Base-by-base conservation (phyloP, 2,329 filamentous ascomycete species). In the Apiospora sp. region DNA sequence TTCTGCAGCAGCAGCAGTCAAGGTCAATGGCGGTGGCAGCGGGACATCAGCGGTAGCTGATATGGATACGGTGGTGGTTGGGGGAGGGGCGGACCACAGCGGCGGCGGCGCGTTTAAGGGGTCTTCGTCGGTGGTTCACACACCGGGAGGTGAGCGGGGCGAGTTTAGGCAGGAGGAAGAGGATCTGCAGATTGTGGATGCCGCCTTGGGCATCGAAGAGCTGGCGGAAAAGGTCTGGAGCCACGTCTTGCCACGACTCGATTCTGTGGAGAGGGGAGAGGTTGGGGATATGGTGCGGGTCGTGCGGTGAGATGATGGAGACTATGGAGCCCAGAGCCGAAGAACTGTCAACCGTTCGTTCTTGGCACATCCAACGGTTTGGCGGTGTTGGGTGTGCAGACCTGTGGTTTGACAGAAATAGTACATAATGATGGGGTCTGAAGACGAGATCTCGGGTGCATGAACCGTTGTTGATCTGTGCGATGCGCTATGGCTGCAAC, bases 201-300 rank as follows among this genome's bases (percentile, higher is more conserved):
- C 89, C 1, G 86, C 87, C 0, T 80, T 84, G 1, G 86, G 82
- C 2, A 84, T 90, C 1, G 89, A 90, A 68, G 89, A 87, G 73
- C 89, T 92, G 8, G 85, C 85, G 7, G 86, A 87, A 72, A 84
- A 85, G 77, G 83, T 92, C 34, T 91, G 89, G 89, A 81, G 79
- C 58, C 83, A 85, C 74, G 87, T 89, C 0, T 77, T 78, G 76
- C 80, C 78, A n/a, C 82, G 84, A 72, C 78, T 91, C 14, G 85
- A 85, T 71, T 81, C 82, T 34, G 87, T 89, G 19, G 86, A 87
- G 75, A 82, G 82, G 71, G 87, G 88, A 0, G 85, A 87, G 77
- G 77, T 86, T 24, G 87, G 87, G 0, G 82, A 75, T 44, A 77
- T 75, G 30, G 85, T 89, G 68, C 84, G 88, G 75, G 82, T 75